These are phyloP conservation scores for Corinectria fuckeliana DNA, from an alignment of 2,329 filamentous ascomycete genomes.

Conservation along the genomic window DNA sequence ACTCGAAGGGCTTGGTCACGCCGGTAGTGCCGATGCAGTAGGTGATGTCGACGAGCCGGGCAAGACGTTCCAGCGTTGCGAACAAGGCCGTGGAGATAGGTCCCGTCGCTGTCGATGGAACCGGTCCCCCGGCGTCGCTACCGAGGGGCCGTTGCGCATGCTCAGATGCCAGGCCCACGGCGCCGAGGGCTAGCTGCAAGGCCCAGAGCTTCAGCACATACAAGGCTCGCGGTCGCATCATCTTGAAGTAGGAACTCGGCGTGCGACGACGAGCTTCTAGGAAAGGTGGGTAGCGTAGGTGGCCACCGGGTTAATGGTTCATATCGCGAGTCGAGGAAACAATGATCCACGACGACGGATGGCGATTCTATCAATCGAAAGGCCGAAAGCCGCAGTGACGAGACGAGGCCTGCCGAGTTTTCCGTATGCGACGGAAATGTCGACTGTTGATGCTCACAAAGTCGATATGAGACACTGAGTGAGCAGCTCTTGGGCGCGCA, in stretches of 20 bases:
- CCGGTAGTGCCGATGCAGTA: constrained; percentile 92
- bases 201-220: constrained; percentile 14
- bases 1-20: constrained; percentile 82
- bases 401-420: background rate
- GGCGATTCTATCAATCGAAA: constrained; percentile 1
- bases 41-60: constrained; percentile 91
- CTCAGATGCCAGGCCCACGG: constrained; percentile 18
- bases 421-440: background rate
- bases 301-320: background rate
- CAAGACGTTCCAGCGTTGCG: constrained; percentile 80
- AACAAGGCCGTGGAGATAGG: constrained; percentile 71
- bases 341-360: no score
- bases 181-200: constrained; percentile 28
- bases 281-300: background rate
- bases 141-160: constrained; percentile 19
- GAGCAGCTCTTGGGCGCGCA: constrained; percentile 6
- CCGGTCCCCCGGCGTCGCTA: background rate
- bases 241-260: background rate
- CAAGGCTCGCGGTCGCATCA: constrained; percentile 18
- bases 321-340: constrained; percentile 1
- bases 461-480: background rate
- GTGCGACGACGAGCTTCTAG: background rate
- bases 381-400: background rate
- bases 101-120: constrained; percentile 9
- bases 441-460: background rate